Conservation (phyloP, 2,329 filamentous ascomycete species). For the Thelonectria rubi region DNA sequence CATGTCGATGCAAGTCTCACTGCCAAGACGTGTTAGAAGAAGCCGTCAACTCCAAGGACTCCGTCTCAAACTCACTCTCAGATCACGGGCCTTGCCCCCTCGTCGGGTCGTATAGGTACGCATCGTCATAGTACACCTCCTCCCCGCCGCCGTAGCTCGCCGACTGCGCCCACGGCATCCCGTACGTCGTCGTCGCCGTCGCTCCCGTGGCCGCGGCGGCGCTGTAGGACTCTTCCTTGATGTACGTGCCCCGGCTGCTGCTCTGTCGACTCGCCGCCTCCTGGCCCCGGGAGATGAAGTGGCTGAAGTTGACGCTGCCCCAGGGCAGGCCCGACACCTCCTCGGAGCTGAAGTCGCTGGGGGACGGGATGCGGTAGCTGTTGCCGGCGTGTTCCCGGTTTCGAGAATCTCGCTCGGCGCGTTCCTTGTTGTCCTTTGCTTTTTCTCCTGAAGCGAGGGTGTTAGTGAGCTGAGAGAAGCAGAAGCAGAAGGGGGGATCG, state of each 20-base stretch:
- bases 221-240: conserved; percentile 37
- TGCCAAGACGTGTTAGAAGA: neutral
- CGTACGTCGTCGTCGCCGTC: conserved; percentile 39
- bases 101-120: conserved; percentile 43
- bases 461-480: conserved; percentile 18
- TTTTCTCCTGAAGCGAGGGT: conserved; percentile 67
- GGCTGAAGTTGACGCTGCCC: conserved; percentile 72
- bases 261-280: conserved; percentile 51
- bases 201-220: conserved; percentile 43
- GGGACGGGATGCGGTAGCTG: conserved; percentile 69
- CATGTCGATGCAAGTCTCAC: conserved; percentile 1
- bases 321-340: conserved; percentile 74
- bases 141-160: conserved; percentile 47
- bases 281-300: conserved; percentile 61
- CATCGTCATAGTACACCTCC: conserved; percentile 47
- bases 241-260: conserved; percentile 50
- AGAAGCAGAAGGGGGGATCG: too few relatives aligned
- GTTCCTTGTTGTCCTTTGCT: conserved; percentile 72
- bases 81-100: conserved; percentile 18
- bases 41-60: too few relatives aligned
- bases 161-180: conserved; percentile 40
- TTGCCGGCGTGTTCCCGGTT: conserved; percentile 71
- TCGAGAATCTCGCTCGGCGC: conserved; percentile 67
- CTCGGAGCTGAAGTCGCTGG: conserved; percentile 62
- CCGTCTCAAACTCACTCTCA: too few relatives aligned